Evolutionary conservation across 1,139 yeast species (phyloP), one percentile per base, ranked within the genome.

Genomic region (Pneumocystis sp.): DNA sequence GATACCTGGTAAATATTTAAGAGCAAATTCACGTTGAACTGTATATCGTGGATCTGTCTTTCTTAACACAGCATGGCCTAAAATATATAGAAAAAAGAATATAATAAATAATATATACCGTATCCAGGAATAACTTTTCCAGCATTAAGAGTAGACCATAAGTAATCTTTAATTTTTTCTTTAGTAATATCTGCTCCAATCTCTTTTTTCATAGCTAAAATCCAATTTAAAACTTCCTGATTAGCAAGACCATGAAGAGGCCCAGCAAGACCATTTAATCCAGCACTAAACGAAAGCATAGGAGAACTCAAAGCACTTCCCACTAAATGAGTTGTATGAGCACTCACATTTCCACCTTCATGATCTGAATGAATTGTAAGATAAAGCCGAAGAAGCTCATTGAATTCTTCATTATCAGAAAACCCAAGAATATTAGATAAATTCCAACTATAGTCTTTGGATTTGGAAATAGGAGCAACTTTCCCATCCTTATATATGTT

Each of bases 311-410:
- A 83, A 67, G 97, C 97, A 50, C 96, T 88, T 72, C 97, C 97
- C 70, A 91, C 97, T 78, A 91, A 83, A 80, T 91, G 97, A 71
- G 97, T 90, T 74, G 97, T 85, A 82, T 91, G 97, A 65, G 97
- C 97, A 69, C 96, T 89, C 69, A 91, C 97, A 76, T 91, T 91
- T 79, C 97, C 97, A 81, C 97, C 97, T 81, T 91, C 97, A 80
- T 91, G 97, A 79, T 91, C 97, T 66, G 96, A 90, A 82, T 91
- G 97, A 74, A 91, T 86, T 71, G 96, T 89, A 76, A 89, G 83
- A 83, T 91, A 91, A 75, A 91, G 83, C 81, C 97, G 85, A 85
- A 90, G 85, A 74, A 91, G 83, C 79, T 90, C 96, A 69, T 87
- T 83, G 76, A 91, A 91, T 78, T 89, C 95, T 72, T 78, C 75